Conservation (phyloP, 495 filamentous ascomycete species). For the Bathelium albidoporum region DNA sequence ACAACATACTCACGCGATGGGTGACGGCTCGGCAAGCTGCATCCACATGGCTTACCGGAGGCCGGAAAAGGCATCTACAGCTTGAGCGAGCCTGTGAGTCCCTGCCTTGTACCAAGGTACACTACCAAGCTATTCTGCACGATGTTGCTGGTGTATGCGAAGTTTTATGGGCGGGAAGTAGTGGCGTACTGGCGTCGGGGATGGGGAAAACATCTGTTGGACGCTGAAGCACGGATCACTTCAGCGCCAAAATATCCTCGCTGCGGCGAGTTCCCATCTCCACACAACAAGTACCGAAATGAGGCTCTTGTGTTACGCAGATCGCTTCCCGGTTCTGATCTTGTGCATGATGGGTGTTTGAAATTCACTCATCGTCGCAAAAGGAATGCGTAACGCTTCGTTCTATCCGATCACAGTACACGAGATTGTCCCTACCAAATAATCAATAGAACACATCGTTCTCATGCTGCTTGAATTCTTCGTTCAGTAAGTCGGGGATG, state of each 20-base stretch:
- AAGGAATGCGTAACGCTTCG: too few relatives aligned
- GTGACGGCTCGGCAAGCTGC: background rate
- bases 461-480: too few relatives aligned
- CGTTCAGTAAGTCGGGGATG: too few relatives aligned
- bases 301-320: too few relatives aligned
- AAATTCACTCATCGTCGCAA: too few relatives aligned
- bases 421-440: too few relatives aligned
- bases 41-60: background rate
- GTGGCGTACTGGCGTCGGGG: conserved; percentile 1
- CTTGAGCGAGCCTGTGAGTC: background rate
- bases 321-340: too few relatives aligned
- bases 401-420: too few relatives aligned
- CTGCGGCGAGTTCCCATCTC: background rate
- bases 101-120: background rate
- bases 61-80: background rate
- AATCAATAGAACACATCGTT: too few relatives aligned
- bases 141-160: background rate
- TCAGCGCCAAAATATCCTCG: background rate
- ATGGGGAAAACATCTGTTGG: background rate
- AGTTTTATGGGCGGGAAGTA: background rate
- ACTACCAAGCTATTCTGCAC: background rate
- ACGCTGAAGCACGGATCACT: background rate
- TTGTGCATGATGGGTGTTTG: too few relatives aligned
- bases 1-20: background rate
- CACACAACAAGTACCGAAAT: too few relatives aligned